These are phyloP conservation scores for Hypoxylon sp. DNA, from an alignment of 2,329 filamentous ascomycete species.

Conservation along the genomic window DNA sequence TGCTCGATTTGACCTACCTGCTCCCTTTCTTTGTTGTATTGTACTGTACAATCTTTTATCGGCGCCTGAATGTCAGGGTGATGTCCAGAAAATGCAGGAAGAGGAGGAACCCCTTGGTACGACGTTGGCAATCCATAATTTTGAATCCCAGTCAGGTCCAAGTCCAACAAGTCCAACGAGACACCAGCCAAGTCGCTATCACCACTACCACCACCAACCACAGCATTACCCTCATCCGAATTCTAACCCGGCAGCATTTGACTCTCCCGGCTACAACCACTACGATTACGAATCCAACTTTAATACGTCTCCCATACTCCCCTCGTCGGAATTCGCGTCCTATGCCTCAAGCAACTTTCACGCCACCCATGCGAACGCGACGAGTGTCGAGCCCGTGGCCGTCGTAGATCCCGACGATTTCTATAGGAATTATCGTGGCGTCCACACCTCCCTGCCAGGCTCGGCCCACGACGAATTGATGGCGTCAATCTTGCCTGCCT, in stretches of 20 bases:
- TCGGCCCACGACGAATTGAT: conserved; percentile 57
- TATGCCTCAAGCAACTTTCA: conserved; percentile 59
- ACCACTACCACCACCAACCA: conserved; percentile 44
- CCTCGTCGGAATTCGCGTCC: conserved; percentile 52
- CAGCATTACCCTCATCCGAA: conserved; percentile 33
- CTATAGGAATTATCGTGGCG: conserved; percentile 66
- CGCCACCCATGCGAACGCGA: conserved; percentile 59
- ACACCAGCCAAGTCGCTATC: conserved; percentile 52
- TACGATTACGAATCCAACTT: conserved; percentile 35
- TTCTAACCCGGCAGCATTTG: conserved; percentile 36
- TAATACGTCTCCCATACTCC: conserved; percentile 29
- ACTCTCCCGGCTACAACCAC: conserved; percentile 42
- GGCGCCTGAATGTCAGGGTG: conserved; percentile 54
- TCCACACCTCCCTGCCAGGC: conserved; percentile 48
- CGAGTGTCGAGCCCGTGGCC: conserved; percentile 58
- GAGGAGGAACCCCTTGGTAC: conserved; percentile 59
- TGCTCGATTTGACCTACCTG: conserved; percentile 44
- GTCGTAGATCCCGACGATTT: conserved; percentile 69
- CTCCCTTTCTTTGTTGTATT: conserved; percentile 24
- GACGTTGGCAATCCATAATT: conserved; percentile 56
- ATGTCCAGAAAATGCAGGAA: conserved; percentile 66
- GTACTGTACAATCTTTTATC: conserved; percentile 40
- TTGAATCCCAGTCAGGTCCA: conserved; percentile 52
- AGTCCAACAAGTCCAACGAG: conserved; percentile 50
- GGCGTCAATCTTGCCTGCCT: conserved; percentile 58